Conservation (phyloP, 2,329 filamentous ascomycete genomes). For the Exophiala oligosperma region DNA sequence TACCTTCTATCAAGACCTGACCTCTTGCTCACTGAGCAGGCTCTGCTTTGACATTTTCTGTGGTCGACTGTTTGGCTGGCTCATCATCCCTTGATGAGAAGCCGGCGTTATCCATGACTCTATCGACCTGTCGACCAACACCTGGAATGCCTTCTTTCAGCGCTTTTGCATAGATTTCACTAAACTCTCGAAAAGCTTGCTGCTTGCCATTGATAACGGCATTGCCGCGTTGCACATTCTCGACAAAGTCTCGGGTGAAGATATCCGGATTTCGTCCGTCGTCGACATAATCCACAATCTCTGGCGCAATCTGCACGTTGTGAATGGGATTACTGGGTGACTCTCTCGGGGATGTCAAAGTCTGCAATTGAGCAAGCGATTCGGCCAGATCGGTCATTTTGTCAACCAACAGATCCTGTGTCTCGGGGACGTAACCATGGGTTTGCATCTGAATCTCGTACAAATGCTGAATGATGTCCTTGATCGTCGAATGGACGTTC, state of each 20-base stretch:
- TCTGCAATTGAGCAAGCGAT: constrained; percentile 54
- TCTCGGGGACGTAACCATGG: constrained; percentile 59
- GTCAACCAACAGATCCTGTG: constrained; percentile 57
- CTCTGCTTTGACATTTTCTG: too few species aligned
- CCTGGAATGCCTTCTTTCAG: constrained; percentile 61
- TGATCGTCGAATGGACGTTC: constrained; percentile 34
- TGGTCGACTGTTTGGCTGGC: too few species aligned
- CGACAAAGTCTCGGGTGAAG: constrained; percentile 66
- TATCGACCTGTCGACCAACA: constrained; percentile 53
- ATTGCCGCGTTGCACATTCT: constrained; percentile 62
- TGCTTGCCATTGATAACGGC: constrained; percentile 62
- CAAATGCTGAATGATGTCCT: constrained; percentile 62
- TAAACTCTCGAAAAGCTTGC: constrained; percentile 59
- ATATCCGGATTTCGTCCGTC: constrained; percentile 65
- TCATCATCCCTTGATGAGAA: constrained; percentile 2
- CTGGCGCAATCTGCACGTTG: constrained; percentile 57
- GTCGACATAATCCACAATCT: constrained; percentile 64
- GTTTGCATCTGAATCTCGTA: constrained; percentile 61
- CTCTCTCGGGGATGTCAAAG: constrained; percentile 34
- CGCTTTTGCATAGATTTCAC: constrained; percentile 59
- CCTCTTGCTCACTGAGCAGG: too few species aligned
- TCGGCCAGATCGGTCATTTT: constrained; percentile 56
- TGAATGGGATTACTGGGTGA: constrained; percentile 27
- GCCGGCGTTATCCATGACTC: constrained; percentile 44
- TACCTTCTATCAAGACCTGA: too few species aligned